Evolutionary conservation across 352 stramenopile species (phyloP).

Genomic region (Thraustochytrium striatum): DNA sequence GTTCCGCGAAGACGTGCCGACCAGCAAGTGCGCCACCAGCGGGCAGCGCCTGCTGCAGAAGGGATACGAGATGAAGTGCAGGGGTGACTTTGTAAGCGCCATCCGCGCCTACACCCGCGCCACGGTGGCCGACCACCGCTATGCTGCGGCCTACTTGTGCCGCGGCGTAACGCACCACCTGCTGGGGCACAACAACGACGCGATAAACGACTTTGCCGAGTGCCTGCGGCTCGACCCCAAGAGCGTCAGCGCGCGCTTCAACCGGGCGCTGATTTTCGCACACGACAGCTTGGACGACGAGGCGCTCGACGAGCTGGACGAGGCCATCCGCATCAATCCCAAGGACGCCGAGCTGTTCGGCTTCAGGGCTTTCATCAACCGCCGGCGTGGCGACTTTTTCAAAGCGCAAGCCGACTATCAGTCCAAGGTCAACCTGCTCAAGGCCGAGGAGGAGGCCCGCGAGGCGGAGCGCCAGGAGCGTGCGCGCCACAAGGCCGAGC

Average conservation of each 20-base stretch:
- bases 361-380: constrained; percentile 25
- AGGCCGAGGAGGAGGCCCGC: background rate
- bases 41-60: constrained; percentile 36
- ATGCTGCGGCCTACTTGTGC: constrained; percentile 19
- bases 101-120: constrained; percentile 30
- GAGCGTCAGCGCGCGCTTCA: constrained; percentile 24
- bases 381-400: background rate
- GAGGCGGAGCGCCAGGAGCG: background rate
- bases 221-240: constrained; percentile 7
- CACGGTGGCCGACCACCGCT: constrained; percentile 19
- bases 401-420: constrained; percentile 32
- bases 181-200: background rate
- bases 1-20: constrained; percentile 22
- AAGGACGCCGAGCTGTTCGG: background rate
- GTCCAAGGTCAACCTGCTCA: background rate
- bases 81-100: background rate
- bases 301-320: constrained; percentile 15
- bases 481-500: background rate
- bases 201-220: constrained; percentile 32
- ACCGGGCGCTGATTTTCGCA: constrained; percentile 25
- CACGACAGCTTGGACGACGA: background rate
- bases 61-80: constrained; percentile 32
- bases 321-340: background rate
- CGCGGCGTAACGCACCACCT: constrained; percentile 24
- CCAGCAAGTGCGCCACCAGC: constrained; percentile 1